Base-by-base conservation (phyloP, 352 stramenopile genomes). In the Pythium aphanidermatum region DNA sequence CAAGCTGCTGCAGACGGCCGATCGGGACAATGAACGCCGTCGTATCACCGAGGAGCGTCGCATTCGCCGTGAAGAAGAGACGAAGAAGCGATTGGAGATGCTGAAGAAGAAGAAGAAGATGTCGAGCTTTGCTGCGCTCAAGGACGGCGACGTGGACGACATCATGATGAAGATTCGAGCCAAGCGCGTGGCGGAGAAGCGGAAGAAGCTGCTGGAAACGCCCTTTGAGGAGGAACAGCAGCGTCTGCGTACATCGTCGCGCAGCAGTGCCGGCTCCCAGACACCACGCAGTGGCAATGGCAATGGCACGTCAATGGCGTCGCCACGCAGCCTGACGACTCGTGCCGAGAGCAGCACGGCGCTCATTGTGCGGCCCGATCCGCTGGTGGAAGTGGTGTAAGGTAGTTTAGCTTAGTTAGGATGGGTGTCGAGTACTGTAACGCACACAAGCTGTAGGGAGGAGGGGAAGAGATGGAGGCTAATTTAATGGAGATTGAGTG, bases 11-110 rank as follows among this genome's bases (percentile, higher is more conserved):
- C 77, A 90, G 60, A 75, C 75, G 0, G 80, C 80, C 0, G 80
- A 89, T 46, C 80, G 77, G 14, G 80, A 92, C 47, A 92, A 92
- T 25, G 80, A 92, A 49, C 80, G 80, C 36, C 88, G 88, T 46
- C 80, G 77, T 13, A 86, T 90, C 48, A 71, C 80, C 3, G 80
- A 92, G 46, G 77, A 90, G 58, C 74, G 77, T 9, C 74, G 69
- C 21, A 58, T 90, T 27, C 80, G 77, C 19, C 74, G 77, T 6
- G 77, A 90, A 42, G 80, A 83, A 38, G 77, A 90, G 42, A 87
- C 77, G 1, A 82, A 83, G 49, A 89, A 89, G 51, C 77, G 80
- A 10, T 60, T 90, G 0, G 80, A 87, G 55, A 68, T 73, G 61
- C 77, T 90, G 36, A 85, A 85, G 58, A 65, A 79, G 31, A 86